phyloP scores from a whole-genome alignment of 768 basidiomycete genomes.

The Termitomyces bulborhizus region DNA sequence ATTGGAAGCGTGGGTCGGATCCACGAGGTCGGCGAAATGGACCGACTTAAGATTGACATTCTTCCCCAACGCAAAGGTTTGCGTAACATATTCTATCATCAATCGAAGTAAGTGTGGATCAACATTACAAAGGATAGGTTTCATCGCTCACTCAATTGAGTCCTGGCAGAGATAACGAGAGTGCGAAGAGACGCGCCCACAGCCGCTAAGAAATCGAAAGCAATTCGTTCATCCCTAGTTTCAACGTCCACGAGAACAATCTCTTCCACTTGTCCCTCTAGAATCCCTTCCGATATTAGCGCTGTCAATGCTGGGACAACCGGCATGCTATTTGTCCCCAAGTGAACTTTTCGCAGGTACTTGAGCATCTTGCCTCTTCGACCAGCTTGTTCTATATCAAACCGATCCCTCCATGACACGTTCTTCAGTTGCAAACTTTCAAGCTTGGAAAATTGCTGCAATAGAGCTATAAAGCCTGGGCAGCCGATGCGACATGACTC shows the following conservation, averaged over 20 bases:
- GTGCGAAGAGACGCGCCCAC: slow-evolving; percentile 1
- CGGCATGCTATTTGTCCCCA: slow-evolving; percentile 3
- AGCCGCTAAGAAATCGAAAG: slow-evolving; percentile 1
- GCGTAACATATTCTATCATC: not conserved
- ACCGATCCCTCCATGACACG: slow-evolving; percentile 5
- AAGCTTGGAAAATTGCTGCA: not conserved
- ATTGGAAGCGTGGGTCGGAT: slow-evolving; percentile 1
- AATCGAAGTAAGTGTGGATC: not conserved
- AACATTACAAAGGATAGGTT: not conserved
- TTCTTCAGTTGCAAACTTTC: slow-evolving; percentile 3
- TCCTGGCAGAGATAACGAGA: slow-evolving; percentile 9
- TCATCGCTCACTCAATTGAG: slow-evolving; percentile 4
- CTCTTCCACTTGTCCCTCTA: slow-evolving; percentile 2
- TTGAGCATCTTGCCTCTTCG: not conserved
- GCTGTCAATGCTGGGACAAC: slow-evolving; percentile 4
- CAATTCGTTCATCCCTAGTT: not conserved
- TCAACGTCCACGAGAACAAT: slow-evolving; percentile 4
- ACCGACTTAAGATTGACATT: slow-evolving; percentile 4
- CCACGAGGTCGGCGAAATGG: slow-evolving; percentile 12
- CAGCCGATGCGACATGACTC: slow-evolving; percentile 3
- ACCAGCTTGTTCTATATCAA: slow-evolving; percentile 1
- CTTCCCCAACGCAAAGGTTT: not conserved
- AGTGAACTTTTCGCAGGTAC: slow-evolving; percentile 4
- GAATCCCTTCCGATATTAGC: not conserved
- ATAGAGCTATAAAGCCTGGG: slow-evolving; percentile 1